Base-by-base conservation (phyloP, 2,329 filamentous ascomycete genomes). In the Cladophialophora exuberans region DNA sequence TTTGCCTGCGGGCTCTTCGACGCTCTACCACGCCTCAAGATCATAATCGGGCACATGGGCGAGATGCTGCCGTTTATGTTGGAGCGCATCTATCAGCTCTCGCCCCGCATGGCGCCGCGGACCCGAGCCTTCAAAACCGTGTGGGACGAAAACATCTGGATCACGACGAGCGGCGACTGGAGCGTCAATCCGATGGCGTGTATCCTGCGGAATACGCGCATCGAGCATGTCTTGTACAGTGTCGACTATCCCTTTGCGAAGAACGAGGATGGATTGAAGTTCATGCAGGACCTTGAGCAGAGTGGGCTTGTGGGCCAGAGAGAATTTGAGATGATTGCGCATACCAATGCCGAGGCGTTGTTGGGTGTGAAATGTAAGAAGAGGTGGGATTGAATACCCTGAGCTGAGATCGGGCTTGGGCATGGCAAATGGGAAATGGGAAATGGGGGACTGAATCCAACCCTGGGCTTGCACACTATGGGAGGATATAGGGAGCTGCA, bases 211-310 rank as follows among this genome's bases (percentile, higher is more conserved):
- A 65, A 64, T 7, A 65, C 61, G n/a, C 55, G 56, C 15, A 69
- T 75, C 10, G 79, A 82, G 15, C 70, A 72, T 9, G 72, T 85
- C 1, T 52, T 85, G 63, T 84, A 79, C 62, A 83, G 78, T 56
- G 76, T 83, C 7, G 81, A 84, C 59, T 84, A 83, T 60, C 83
- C 82, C 0, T 83, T 84, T 45, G 73, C 73, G 26, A 70, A 69
- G 44, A 82, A 77, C 56, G 74, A 78, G 58, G 74, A 75, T 15
- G 81, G 80, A 0, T 65, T 71, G 22, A 68, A 67, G 10, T 82
- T 79, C 60, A 69, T 84, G 50, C 63, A 73, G 41, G 76, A 81
- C 54, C 64, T 84, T 31, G 69, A 73, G 55, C 63, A 70, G 42
- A 83, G 80, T 59, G 77, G 76, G 0, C 60, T 83, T 57, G 71